Evolutionary conservation across 257 asterid species (phyloP).

Genomic region (Solanum infundibuliforme): DNA sequence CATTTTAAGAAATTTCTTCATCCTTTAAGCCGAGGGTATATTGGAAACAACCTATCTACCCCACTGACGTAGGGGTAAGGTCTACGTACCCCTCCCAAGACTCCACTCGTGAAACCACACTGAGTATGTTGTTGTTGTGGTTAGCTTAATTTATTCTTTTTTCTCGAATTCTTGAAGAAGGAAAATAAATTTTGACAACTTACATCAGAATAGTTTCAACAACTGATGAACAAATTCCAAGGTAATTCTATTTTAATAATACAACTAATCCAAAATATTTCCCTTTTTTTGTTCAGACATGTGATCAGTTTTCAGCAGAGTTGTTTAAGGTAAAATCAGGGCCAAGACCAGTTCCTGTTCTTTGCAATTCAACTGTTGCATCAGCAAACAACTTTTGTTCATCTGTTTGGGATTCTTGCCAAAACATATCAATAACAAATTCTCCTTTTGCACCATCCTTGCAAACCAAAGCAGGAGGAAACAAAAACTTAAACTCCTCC

Average conservation of each 20-base stretch:
- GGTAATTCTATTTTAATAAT: not conserved
- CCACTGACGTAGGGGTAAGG: not conserved
- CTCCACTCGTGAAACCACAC: not conserved
- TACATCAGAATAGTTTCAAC: not conserved
- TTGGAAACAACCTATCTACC: not conserved
- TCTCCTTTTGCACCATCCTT: slow-evolving; percentile 84
- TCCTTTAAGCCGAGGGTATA: not conserved
- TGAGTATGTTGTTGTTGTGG: not conserved
- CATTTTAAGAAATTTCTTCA: not conserved
- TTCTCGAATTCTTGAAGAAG: not conserved
- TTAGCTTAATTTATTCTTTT: not conserved
- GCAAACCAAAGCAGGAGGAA: slow-evolving; percentile 37
- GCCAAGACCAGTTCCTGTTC: slow-evolving; percentile 50
- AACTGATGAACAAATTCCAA: not conserved
- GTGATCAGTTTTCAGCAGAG: slow-evolving; percentile 83
- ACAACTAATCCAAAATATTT: not conserved
- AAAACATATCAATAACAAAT: slow-evolving; percentile 32
- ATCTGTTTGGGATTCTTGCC: slow-evolving; percentile 66
- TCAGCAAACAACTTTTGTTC: slow-evolving; percentile 53
- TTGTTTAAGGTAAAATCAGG: slow-evolving; percentile 34
- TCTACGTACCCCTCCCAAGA: not conserved
- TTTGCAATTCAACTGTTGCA: slow-evolving; percentile 51
- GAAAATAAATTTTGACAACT: not conserved
- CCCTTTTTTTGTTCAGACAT: slow-evolving; percentile 31
- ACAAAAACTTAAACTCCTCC: slow-evolving; percentile 35